These are phyloP conservation scores for Elongisporangium undulatum DNA, from an alignment of 352 stramenopile genomes.

Conservation along the genomic window DNA sequence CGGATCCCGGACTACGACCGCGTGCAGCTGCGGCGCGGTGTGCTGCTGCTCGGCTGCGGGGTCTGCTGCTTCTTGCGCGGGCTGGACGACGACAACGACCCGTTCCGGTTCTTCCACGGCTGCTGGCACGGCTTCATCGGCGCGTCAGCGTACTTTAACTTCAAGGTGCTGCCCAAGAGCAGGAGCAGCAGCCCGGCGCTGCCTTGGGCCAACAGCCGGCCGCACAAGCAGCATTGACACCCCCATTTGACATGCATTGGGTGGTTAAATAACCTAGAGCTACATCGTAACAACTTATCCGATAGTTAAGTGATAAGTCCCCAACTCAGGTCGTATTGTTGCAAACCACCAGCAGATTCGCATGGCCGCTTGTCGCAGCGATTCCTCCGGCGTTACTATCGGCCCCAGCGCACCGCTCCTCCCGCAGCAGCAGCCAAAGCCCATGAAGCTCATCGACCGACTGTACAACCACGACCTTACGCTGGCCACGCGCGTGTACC, in stretches of 20 bases:
- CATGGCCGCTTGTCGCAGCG: no score
- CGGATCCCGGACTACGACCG: conserved; percentile 53
- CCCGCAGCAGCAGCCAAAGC: conserved; percentile 1
- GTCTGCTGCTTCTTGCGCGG: conserved; percentile 59
- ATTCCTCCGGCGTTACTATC: no score
- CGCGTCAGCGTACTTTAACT: conserved; percentile 70
- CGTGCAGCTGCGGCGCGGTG: conserved; percentile 33
- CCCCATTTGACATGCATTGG: no score
- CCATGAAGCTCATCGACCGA: conserved; percentile 51
- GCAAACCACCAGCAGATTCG: no score
- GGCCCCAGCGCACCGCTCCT: background rate
- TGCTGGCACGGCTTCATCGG: conserved; percentile 79
- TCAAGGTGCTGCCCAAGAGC: conserved; percentile 37
- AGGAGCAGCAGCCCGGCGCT: conserved; percentile 14
- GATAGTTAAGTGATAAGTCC: no score
- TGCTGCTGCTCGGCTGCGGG: conserved; percentile 40
- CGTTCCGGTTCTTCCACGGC: conserved; percentile 79
- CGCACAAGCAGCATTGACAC: no score
- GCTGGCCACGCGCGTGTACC: conserved; percentile 64
- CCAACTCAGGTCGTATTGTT: no score
- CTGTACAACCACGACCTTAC: conserved; percentile 76
- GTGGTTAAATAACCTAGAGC: no score
- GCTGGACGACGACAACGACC: conserved; percentile 67
- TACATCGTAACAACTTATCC: no score
- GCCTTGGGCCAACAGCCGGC: background rate